Evolutionary conservation across 179 eudicot genomes (phyloP).

Genomic region (Silene vulgaris): DNA sequence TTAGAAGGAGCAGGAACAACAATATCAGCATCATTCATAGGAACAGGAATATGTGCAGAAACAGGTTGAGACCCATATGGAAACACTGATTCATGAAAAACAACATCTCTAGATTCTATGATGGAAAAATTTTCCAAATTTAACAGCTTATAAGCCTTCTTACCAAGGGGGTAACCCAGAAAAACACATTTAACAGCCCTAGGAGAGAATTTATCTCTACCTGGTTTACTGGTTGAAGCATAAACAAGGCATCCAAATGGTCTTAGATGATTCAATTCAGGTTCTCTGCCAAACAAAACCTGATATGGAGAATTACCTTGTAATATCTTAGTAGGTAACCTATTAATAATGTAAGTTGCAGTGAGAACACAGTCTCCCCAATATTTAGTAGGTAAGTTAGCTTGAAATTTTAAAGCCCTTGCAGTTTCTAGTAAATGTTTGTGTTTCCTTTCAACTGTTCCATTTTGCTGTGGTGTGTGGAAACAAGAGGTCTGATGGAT

Average conservation of each 20-base stretch:
- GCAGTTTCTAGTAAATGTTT: neutral
- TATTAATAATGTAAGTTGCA: no score
- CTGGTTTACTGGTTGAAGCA: neutral
- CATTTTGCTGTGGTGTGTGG: neutral
- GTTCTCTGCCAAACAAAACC: neutral
- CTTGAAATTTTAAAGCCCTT: neutral
- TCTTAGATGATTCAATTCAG: neutral
- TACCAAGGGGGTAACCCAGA: neutral
- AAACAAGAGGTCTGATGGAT: neutral
- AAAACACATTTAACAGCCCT: neutral
- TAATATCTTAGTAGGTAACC: neutral
- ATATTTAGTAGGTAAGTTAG: neutral
- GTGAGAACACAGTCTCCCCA: neutral
- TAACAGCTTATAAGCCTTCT: slow-evolving; percentile 3
- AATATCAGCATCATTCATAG: no score
- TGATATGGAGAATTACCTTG: neutral
- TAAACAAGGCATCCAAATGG: neutral
- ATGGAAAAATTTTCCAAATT: neutral
- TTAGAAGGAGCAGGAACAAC: no score
- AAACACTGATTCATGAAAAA: neutral
- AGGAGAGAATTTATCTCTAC: neutral
- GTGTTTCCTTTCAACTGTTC: neutral
- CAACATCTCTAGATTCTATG: neutral
- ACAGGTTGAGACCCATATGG: neutral
- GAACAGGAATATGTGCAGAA: no score